phyloP scores from a whole-genome alignment of 1,284 basidiomycete genomes.

The Ceratobasidium sp. region DNA sequence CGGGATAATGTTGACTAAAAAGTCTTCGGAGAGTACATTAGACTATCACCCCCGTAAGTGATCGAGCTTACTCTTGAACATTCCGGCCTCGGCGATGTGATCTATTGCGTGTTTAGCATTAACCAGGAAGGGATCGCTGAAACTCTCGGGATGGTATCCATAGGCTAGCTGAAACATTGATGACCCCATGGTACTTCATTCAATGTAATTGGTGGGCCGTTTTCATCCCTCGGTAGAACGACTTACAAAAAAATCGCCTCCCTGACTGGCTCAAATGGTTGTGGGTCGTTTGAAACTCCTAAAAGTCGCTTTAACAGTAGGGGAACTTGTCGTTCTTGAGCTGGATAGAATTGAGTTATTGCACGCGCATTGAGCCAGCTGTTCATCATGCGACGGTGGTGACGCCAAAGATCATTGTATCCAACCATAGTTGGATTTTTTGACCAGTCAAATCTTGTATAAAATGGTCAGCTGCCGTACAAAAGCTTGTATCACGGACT shows the following conservation, averaged over 20 bases:
- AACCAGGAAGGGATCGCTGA: conserved; percentile 16
- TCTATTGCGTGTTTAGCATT: background rate
- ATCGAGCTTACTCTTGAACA: background rate
- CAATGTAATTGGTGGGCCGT: too few species aligned
- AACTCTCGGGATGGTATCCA: background rate
- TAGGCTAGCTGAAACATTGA: conserved; percentile 22
- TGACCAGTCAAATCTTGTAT: conserved; percentile 5
- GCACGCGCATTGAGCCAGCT: conserved; percentile 14
- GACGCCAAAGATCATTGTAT: conserved; percentile 15
- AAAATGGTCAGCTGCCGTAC: background rate
- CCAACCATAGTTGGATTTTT: background rate
- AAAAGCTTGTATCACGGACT: background rate
- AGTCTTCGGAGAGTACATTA: background rate
- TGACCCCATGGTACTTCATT: background rate
- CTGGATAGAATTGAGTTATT: background rate
- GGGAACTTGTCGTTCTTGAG: conserved; percentile 7
- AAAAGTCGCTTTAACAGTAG: conserved; percentile 5
- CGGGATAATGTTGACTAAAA: conserved; percentile 33
- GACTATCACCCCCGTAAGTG: background rate
- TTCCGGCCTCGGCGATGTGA: conserved; percentile 7
- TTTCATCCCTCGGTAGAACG: too few species aligned
- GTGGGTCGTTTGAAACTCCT: background rate
- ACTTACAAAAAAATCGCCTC: conserved; percentile 9
- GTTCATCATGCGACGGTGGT: conserved; percentile 20
- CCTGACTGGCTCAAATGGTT: background rate